phyloP scores from a whole-genome alignment of 23 red algal species.

The Gracilaria gracilis region DNA sequence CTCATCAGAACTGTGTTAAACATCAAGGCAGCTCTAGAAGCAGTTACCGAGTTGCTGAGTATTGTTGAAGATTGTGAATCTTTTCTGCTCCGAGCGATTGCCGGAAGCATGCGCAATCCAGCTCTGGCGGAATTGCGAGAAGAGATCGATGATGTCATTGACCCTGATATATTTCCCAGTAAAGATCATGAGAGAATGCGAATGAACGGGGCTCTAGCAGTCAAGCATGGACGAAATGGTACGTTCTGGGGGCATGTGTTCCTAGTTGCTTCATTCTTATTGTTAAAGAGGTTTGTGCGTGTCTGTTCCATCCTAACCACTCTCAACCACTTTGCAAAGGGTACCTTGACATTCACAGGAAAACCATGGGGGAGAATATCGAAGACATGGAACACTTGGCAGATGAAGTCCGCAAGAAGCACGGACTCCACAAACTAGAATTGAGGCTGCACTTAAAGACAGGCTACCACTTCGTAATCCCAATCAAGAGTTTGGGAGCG shows the following conservation, averaged over 20 bases:
- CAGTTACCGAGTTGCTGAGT: slow-evolving; percentile 55
- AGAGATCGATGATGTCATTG: slow-evolving; percentile 68
- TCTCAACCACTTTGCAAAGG: background rate
- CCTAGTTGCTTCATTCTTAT: background rate
- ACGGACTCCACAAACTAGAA: slow-evolving; percentile 56
- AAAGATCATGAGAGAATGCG: slow-evolving; percentile 71
- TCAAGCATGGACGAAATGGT: slow-evolving; percentile 78
- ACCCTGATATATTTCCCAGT: slow-evolving; percentile 35
- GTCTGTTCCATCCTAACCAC: background rate
- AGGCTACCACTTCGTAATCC: slow-evolving; percentile 80
- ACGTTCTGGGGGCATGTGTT: background rate
- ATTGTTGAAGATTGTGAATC: slow-evolving; percentile 34
- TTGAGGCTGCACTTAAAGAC: slow-evolving; percentile 48
- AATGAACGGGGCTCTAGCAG: slow-evolving; percentile 83
- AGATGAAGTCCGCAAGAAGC: slow-evolving; percentile 36
- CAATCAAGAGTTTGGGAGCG: slow-evolving; percentile 15
- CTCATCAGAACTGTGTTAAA: slow-evolving; percentile 74
- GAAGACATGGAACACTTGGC: slow-evolving; percentile 74
- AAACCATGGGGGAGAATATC: slow-evolving; percentile 78
- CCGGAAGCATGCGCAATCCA: slow-evolving; percentile 55
- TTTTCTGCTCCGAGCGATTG: slow-evolving; percentile 61
- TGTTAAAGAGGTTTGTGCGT: no score
- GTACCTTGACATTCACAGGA: slow-evolving; percentile 81
- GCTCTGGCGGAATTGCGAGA: slow-evolving; percentile 55
- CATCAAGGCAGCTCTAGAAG: slow-evolving; percentile 68